Percentiles rank a stretch among this genome's conserved stretches.
Conservation (phyloP, 164 flowering plant species). For the Aristolochia californica region DNA sequence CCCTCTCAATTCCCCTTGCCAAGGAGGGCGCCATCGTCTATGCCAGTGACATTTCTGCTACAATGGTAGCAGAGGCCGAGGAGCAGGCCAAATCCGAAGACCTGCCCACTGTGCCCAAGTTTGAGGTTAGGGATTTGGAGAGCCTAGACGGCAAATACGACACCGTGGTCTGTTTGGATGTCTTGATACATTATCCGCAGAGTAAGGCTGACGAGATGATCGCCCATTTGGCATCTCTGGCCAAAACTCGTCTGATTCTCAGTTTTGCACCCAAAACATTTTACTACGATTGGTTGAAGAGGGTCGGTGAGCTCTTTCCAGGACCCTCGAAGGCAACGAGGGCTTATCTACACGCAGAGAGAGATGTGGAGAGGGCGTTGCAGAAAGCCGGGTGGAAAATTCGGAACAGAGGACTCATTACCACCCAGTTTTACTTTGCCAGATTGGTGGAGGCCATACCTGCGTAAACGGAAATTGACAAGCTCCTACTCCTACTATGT, state of each 20-base stretch:
- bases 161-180: constrained; percentile 88
- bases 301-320: constrained; percentile 91
- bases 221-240: constrained; percentile 79
- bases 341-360: constrained; percentile 91
- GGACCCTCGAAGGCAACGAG: constrained; percentile 98
- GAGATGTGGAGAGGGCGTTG: constrained; percentile 85
- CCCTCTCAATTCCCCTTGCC: constrained; percentile 74
- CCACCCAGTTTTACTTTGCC: constrained; percentile 89
- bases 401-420: constrained; percentile 58
- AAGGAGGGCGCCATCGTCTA: constrained; percentile 74
- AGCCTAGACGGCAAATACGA: constrained; percentile 72
- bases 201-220: constrained; percentile 93
- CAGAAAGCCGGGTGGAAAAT: constrained; percentile 85
- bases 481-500: too few relatives aligned
- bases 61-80: constrained; percentile 94
- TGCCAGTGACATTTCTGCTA: constrained; percentile 89
- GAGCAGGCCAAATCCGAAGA: constrained; percentile 48
- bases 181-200: constrained; percentile 95
- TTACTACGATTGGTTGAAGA: constrained; percentile 69
- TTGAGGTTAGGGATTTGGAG: constrained; percentile 80
- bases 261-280: constrained; percentile 97
- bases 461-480: constrained; percentile 13
- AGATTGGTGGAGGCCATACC: constrained; percentile 85
- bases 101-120: constrained; percentile 57
- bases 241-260: constrained; percentile 62